Percentiles rank a stretch among this genome's conserved stretches.
Conservation (phyloP, 805 yeast genomes). For the Maudiozyma bulderi region DNA sequence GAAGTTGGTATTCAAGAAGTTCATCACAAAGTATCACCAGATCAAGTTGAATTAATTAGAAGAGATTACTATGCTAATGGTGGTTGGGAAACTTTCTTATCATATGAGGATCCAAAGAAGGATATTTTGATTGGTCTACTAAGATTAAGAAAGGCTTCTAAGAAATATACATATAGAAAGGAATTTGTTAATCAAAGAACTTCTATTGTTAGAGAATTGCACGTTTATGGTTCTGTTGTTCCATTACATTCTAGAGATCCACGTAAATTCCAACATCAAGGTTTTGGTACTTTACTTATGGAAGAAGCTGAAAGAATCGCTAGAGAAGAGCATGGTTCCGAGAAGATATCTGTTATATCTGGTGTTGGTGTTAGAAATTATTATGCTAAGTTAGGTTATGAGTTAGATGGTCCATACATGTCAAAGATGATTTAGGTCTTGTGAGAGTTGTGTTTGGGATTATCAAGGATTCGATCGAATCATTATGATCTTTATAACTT, state of each 20-base stretch:
- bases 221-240: conserved; percentile 95
- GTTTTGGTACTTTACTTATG: conserved; percentile 94
- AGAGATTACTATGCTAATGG: conserved; percentile 96
- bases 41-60: conserved; percentile 89
- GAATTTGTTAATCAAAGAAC: conserved; percentile 80
- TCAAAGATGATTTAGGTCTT: conserved; percentile 43
- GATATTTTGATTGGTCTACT: conserved; percentile 89
- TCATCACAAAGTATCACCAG: conserved; percentile 92
- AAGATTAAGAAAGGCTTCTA: conserved; percentile 79
- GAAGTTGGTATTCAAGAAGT: conserved; percentile 99
- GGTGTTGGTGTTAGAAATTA: conserved; percentile 98
- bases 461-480: no score
- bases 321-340: conserved; percentile 86
- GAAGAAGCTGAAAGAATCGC: conserved; percentile 98
- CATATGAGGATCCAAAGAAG: conserved; percentile 94
- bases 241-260: conserved; percentile 96
- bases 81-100: conserved; percentile 95
- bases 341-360: conserved; percentile 84
- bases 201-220: conserved; percentile 91
- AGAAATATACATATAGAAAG: conserved; percentile 81
- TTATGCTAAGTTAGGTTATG: conserved; percentile 85
- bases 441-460: neutral
- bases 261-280: conserved; percentile 96
- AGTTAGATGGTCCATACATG: conserved; percentile 94
- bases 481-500: neutral